Evolutionary conservation across 176 grass and related monocot genomes (phyloP), one percentile per base, ranked within the genome.

Genomic region (Typha latifolia): DNA sequence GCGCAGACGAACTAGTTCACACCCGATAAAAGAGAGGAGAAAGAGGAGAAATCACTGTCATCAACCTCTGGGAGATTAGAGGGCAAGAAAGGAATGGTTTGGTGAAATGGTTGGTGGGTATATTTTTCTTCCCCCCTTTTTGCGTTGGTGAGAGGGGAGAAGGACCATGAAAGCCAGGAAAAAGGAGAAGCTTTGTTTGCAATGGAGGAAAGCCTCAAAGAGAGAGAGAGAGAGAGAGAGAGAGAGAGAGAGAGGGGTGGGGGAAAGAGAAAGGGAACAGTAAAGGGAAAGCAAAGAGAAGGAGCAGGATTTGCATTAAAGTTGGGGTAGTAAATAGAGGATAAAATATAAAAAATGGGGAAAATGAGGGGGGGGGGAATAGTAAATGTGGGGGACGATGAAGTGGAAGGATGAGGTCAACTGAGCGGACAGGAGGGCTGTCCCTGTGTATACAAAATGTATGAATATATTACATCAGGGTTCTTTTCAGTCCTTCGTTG

Each of bases 51-150:
- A 70, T 63, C 69, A 47, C 49, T 62, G 59, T 49, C 70, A 47
- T 16, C 68, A 79, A 56, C 66, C 66, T 75, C 8, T 74, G 27
- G 62, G 34, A 47, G 61, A 62, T 16, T 59, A 19, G 53, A 21
- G 53, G 20, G 53, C 20, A 21, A 21, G 53, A 22, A 21, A 21
- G 53, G 53, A 59, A 59, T 19, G 53, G 20, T 16, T 19, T 59
- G 53, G 53, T 59, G 49, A 69, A 67, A 66, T 47, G 76, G 50
- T 68, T 51, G 72, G 80, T 56, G 67, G 70, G 50, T 32, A 67
- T 26, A 26, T 26, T 27, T 48, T 67, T 47, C 48, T 69, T 70
- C 65, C 18, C 20, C 15, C 8, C 51, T 55, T 16, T 57, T 16
- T 57, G 5, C 22, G n/a, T 59, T n/a, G 20, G 8, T 22, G 53